phyloP scores from a whole-genome alignment of 1,139 yeast genomes.

The Taphrina deformans region DNA sequence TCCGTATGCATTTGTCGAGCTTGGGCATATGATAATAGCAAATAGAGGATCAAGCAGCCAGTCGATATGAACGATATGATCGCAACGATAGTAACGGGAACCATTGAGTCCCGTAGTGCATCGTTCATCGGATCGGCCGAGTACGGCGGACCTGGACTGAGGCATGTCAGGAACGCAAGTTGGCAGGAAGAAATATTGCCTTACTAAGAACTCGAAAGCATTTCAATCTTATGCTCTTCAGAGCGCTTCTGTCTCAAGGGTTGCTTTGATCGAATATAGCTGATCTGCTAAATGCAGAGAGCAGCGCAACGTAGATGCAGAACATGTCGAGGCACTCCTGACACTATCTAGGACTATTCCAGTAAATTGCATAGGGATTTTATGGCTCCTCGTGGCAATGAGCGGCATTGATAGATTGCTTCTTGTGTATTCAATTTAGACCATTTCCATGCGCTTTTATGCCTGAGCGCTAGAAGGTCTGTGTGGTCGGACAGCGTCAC shows the following conservation, averaged over 20 bases:
- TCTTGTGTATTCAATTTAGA: neutral
- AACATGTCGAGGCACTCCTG: neutral
- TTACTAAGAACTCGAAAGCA: neutral
- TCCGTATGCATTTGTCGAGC: neutral
- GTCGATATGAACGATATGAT: conserved; percentile 5
- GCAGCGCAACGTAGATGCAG: neutral
- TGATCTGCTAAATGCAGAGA: neutral
- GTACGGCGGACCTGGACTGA: conserved; percentile 2
- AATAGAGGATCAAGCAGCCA: neutral
- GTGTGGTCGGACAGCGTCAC: neutral
- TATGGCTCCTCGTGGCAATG: neutral
- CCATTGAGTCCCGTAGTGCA: conserved; percentile 6
- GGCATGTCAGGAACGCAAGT: neutral
- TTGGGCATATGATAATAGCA: neutral
- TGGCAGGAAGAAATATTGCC: too few relatives aligned
- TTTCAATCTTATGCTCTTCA: neutral
- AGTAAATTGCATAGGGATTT: neutral
- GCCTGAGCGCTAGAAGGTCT: neutral
- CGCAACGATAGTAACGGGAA: conserved; percentile 4
- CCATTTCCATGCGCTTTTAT: neutral
- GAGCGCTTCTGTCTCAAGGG: neutral
- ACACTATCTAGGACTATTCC: neutral
- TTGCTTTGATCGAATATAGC: neutral
- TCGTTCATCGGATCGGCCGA: conserved; percentile 6
- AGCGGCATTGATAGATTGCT: neutral